A percentile compares a stretch with the other conserved stretches of the same genome.
phyloP scores from a whole-genome alignment of 441 rosid genomes.

The Erodium chrysanthum region DNA sequence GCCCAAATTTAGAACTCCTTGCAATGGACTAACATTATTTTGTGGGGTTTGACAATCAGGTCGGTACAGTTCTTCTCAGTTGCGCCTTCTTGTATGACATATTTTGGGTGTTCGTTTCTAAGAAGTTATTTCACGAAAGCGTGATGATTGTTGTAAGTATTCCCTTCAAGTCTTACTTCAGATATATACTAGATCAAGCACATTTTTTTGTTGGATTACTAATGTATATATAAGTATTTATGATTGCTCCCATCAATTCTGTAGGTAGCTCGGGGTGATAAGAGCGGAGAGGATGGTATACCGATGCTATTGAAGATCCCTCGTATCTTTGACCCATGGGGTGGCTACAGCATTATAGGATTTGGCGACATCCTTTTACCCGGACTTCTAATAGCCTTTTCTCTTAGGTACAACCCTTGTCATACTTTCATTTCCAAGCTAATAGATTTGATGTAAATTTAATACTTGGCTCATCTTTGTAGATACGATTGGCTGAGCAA shows the following conservation, averaged over 20 bases:
- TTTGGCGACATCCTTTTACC: slow-evolving; percentile 71
- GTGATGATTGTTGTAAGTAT: slow-evolving; percentile 84
- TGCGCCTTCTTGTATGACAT: slow-evolving; percentile 85
- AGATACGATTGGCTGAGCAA: slow-evolving; percentile 89
- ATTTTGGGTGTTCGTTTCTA: slow-evolving; percentile 87
- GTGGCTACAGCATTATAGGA: slow-evolving; percentile 70
- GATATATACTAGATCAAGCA: too few species aligned
- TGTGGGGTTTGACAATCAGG: slow-evolving; percentile 32
- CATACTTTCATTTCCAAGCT: slow-evolving; percentile 11
- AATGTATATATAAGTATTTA: background rate
- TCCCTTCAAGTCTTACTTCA: too few species aligned
- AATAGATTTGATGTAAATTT: background rate
- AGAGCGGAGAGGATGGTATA: slow-evolving; percentile 67
- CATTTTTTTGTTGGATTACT: background rate
- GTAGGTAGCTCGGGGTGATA: slow-evolving; percentile 81
- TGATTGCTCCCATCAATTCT: slow-evolving; percentile 2
- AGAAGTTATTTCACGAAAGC: slow-evolving; percentile 70
- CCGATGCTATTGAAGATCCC: slow-evolving; percentile 74
- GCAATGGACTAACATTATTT: background rate
- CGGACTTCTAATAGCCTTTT: slow-evolving; percentile 56
- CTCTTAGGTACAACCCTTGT: slow-evolving; percentile 38
- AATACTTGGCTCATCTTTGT: slow-evolving; percentile 16
- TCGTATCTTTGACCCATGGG: slow-evolving; percentile 76
- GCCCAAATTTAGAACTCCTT: background rate
- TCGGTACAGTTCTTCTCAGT: slow-evolving; percentile 76